A percentile compares a stretch with the other conserved stretches of the same genome.
Conservation (phyloP, 2,329 filamentous ascomycete genomes). For the Amauroascus verrucosus region DNA sequence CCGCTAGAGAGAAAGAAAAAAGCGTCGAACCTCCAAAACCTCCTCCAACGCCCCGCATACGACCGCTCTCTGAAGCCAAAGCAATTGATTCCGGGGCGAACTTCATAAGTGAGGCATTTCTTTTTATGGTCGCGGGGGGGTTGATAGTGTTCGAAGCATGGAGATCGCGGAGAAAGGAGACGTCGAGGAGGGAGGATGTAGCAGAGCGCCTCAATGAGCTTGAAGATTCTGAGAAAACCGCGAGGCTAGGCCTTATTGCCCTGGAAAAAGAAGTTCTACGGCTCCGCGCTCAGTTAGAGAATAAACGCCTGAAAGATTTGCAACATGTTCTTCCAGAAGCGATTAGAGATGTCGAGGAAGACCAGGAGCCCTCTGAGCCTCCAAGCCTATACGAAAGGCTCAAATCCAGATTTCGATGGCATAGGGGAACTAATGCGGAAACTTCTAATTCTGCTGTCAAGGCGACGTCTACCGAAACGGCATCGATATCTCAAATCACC, state of each 20-base stretch:
- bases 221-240: conserved; percentile 40
- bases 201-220: conserved; percentile 49
- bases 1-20: conserved; percentile 35
- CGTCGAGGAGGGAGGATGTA: conserved; percentile 49
- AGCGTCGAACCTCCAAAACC: conserved; percentile 40
- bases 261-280: conserved; percentile 39
- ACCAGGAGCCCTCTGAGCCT: conserved; percentile 20
- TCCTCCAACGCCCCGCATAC: conserved; percentile 44
- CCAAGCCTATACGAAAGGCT: conserved; percentile 7
- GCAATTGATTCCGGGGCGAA: conserved; percentile 60
- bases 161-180: conserved; percentile 52
- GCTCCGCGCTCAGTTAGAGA: conserved; percentile 32
- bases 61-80: conserved; percentile 55
- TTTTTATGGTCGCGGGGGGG: conserved; percentile 54
- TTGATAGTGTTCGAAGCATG: conserved; percentile 54
- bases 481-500: background rate
- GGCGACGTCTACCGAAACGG: background rate
- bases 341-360: conserved; percentile 29
- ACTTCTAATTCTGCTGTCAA: background rate
- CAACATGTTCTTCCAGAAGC: conserved; percentile 32
- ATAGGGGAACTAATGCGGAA: background rate
- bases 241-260: conserved; percentile 33
- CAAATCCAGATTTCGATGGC: conserved; percentile 5
- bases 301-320: conserved; percentile 20
- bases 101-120: conserved; percentile 57